Evolutionary conservation across 2,329 filamentous ascomycete genomes (phyloP), one percentile per base, ranked within the genome.

Genomic region (Monosporascus sp.): DNA sequence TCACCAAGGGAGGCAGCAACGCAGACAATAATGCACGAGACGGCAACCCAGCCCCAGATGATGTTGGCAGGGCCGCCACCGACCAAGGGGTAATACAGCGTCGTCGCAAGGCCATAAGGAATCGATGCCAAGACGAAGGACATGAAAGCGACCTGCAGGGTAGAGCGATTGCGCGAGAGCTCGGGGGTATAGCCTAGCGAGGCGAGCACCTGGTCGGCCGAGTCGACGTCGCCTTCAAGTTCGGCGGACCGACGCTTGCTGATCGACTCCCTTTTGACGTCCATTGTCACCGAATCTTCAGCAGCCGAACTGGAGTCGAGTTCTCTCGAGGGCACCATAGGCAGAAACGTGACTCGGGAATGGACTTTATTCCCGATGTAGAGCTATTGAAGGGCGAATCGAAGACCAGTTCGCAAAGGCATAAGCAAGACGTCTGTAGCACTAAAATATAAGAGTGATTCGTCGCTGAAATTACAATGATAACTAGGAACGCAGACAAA

Each of bases 101-200:
- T 89, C 1, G 87, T 90, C 45, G 85, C 80, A 40, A 90, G 76
- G 63, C 87, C 87, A 69, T 89, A 90, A 9, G 87, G 87, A 56
- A 89, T 87, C 3, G 86, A 86, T 48, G 87, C 86, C 51, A 90
- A 79, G 60, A 89, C 86, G 65, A 89, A 90, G 56, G 84, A 87
- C 85, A 88, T 88, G 77, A 88, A 88, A 61, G 84, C 84, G 51
- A 88, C 85, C 69, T 87, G 84, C 59, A 82, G 75, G 2, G 85
- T 88, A 45, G 85, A 87, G 51, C 85, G 79, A 63, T 79, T 86
- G 55, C 85, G 81, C 48, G 76, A 70, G 54, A 88, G 70, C 70
- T 88, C 84, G 51, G 84, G 76, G 68, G 81, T 82, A 74, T 88
- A 88, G 55, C 85, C 85, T 62, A 88, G 75, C 54, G 78, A 79